Evolutionary conservation across 306 rosid species (phyloP), one percentile per base, ranked within the genome.

Genomic region (Begonia masoniana): DNA sequence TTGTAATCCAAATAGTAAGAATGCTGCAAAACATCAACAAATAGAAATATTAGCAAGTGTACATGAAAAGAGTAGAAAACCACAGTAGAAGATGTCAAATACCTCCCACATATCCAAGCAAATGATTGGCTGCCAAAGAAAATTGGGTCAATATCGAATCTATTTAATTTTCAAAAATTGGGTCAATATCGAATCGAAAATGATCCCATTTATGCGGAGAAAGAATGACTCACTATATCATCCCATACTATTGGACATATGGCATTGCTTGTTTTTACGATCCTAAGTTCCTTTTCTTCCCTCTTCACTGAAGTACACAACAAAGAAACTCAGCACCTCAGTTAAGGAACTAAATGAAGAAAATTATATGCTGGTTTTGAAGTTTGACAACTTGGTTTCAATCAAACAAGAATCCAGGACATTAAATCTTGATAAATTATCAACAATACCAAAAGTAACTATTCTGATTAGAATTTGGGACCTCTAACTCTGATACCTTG

Each of bases 101-200:
- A 89, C 97, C 97, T 91, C 99, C 99, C 96, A 91, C 71, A 83
- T 51, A 54, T 91, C 99, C 91, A 91, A 75, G 77, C 83, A 76
- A 69, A 91, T 66, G 4, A 91, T 75, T 15, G 99, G 99, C 99
- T 91, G 88, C 80, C 12, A 55, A 5, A 31, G 8, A 31, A 4
- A 31, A 74, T 51, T 65, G 36, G 9, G 66, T 62, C 15, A 71
- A 43, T 52, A 62, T 55, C 39, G 47, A 47, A 31, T 31, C 39
- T 31, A 31, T 31, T 1, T 31, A 5, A 31, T 31, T 6, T 31
- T 31, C 0, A 65, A 75, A 71, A 59, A 74, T 51, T 65, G 36
- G 9, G 66, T 62, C 15, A 71, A 43, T 52, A 62, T 55, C 39
- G 47, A 47, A 63, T 50, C 23, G 52, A 64, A 49, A 60, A 62